Conservation (phyloP, 225 moss, liverwort and hornwort species). For the Straminergon stramineum region DNA sequence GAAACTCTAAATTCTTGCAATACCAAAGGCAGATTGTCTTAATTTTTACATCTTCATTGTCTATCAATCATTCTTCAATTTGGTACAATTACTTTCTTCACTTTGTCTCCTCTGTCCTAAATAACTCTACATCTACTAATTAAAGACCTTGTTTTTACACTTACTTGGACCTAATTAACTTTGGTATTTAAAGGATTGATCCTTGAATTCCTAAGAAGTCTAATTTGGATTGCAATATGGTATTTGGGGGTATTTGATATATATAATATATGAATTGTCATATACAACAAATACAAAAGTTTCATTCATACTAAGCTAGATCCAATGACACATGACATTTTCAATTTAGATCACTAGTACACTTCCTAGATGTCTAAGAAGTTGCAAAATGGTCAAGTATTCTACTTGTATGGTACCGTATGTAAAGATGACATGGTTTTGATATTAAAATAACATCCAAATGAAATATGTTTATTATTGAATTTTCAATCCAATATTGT, state of each 20-base stretch:
- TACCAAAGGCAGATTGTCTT: background rate
- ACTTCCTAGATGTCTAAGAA: background rate
- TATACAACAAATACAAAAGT: background rate
- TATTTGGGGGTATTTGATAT: background rate
- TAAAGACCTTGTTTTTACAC: fast-evolving
- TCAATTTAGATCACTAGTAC: no score
- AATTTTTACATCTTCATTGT: background rate
- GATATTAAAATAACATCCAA: background rate
- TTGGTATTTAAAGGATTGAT: fast-evolving
- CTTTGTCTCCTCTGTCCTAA: background rate
- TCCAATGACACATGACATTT: background rate
- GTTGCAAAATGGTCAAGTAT: background rate
- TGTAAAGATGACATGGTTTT: background rate
- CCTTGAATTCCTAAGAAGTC: background rate
- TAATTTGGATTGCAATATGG: fast-evolving
- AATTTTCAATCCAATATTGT: background rate
- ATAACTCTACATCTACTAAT: background rate
- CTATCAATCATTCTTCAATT: background rate
- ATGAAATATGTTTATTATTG: background rate
- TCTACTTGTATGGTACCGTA: background rate
- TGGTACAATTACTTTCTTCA: background rate
- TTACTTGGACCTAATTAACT: fast-evolving
- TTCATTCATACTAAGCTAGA: fast-evolving
- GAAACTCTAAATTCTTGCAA: background rate
- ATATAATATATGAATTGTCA: background rate